Conservation (phyloP, 306 rosid genomes). For the Rosa multiflora region DNA sequence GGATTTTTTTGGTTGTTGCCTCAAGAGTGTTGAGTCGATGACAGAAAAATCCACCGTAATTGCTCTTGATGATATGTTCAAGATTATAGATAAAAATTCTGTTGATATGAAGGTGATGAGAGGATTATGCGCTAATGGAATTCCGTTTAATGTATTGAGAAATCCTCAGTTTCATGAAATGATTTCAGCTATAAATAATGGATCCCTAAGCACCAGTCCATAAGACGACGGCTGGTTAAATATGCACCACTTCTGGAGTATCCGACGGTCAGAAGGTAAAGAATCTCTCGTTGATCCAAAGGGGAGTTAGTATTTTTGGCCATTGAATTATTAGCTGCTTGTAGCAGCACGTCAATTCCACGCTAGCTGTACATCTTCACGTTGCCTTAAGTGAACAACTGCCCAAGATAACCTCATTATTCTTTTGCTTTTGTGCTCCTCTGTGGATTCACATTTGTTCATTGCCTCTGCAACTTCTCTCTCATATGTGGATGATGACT, state of each 20-base stretch:
- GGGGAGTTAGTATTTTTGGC: slow-evolving; percentile 37
- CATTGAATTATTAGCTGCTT: slow-evolving; percentile 51
- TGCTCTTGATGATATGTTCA: too few species aligned
- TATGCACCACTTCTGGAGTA: slow-evolving; percentile 62
- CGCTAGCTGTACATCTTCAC: slow-evolving; percentile 65
- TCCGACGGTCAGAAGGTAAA: slow-evolving; percentile 85
- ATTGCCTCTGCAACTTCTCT: slow-evolving; percentile 69
- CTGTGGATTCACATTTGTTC: slow-evolving; percentile 34
- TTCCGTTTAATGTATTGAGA: too few species aligned
- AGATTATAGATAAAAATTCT: too few species aligned
- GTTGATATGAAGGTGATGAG: too few species aligned
- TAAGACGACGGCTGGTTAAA: slow-evolving; percentile 73
- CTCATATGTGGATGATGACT: slow-evolving; percentile 69
- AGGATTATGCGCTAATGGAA: too few species aligned
- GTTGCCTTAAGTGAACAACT: slow-evolving; percentile 81
- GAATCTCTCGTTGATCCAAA: slow-evolving; percentile 72
- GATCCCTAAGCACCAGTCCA: slow-evolving; percentile 67
- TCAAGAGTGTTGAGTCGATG: too few species aligned
- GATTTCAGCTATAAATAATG: too few species aligned
- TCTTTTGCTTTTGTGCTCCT: slow-evolving; percentile 64
- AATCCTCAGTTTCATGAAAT: too few species aligned
- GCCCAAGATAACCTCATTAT: slow-evolving; percentile 95
- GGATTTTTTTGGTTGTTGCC: too few species aligned
- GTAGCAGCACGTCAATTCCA: slow-evolving; percentile 71
- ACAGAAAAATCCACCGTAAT: too few species aligned